phyloP scores from a whole-genome alignment of 2,329 filamentous ascomycete species.

The Phoma sp. region DNA sequence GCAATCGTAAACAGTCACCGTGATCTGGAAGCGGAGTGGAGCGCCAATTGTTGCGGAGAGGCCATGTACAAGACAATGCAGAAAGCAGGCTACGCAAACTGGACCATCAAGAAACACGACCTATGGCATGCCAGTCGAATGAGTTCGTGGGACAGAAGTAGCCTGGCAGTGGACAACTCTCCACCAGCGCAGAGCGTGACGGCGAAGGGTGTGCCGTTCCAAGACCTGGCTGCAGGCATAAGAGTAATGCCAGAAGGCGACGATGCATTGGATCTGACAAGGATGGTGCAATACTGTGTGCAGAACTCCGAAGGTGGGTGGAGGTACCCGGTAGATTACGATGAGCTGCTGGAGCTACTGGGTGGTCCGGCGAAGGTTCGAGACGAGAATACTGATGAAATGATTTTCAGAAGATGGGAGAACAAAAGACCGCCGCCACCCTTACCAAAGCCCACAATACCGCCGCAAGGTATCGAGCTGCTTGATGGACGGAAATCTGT shows the following conservation, averaged over 20 bases:
- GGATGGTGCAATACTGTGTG: constrained; percentile 28
- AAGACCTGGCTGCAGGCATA: constrained; percentile 23
- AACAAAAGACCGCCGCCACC: constrained; percentile 3
- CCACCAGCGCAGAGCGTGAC: background rate
- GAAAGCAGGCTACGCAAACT: constrained; percentile 21
- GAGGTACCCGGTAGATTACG: constrained; percentile 31
- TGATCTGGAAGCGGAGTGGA: constrained; percentile 14
- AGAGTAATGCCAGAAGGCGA: constrained; percentile 21
- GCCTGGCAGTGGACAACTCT: constrained; percentile 1
- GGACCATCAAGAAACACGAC: constrained; percentile 24
- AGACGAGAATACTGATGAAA: constrained; percentile 18
- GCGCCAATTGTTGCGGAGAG: constrained; percentile 19
- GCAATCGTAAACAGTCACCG: constrained; percentile 27
- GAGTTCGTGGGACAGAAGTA: constrained; percentile 19
- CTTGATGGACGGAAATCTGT: background rate
- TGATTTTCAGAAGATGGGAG: constrained; percentile 18
- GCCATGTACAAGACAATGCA: constrained; percentile 28
- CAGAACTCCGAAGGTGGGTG: constrained; percentile 23
- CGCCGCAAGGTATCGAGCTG: background rate
- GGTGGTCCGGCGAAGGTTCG: constrained; percentile 15
- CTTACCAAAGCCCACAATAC: background rate
- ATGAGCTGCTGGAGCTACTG: constrained; percentile 15
- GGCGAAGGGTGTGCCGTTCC: constrained; percentile 21
- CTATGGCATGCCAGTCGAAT: constrained; percentile 10
- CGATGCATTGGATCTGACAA: constrained; percentile 35